phyloP scores from a whole-genome alignment of 306 rosid genomes.

The Begonia masoniana region DNA sequence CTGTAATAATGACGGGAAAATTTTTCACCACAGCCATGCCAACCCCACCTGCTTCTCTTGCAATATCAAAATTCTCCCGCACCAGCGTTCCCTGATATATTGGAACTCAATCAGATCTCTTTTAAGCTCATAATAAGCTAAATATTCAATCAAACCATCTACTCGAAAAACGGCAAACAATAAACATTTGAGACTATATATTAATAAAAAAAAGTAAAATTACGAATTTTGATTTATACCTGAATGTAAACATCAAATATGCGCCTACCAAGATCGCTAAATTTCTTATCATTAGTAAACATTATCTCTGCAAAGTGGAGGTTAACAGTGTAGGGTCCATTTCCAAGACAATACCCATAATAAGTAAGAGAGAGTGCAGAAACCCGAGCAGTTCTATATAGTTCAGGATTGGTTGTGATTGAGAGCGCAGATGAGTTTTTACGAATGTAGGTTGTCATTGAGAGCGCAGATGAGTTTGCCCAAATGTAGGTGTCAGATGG shows the following conservation, averaged over 20 bases:
- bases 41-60: slow-evolving; percentile 20
- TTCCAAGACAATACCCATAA: slow-evolving; percentile 25
- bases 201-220: not conserved
- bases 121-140: not conserved
- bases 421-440: too few species aligned
- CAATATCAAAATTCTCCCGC: slow-evolving; percentile 28
- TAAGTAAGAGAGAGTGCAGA: slow-evolving; percentile 48
- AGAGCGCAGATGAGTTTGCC: slow-evolving; percentile 15
- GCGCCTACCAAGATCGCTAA: slow-evolving; percentile 30
- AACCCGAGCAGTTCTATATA: slow-evolving; percentile 48
- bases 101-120: not conserved
- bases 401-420: slow-evolving; percentile 12
- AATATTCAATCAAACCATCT: not conserved
- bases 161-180: not conserved
- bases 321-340: slow-evolving; percentile 21
- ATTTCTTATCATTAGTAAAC: slow-evolving; percentile 13
- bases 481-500: not conserved
- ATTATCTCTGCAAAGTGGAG: slow-evolving; percentile 31
- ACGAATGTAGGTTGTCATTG: too few species aligned
- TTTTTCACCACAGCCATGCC: slow-evolving; percentile 5
- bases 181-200: not conserved
- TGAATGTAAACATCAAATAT: slow-evolving; percentile 28
- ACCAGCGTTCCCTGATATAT: slow-evolving; percentile 17
- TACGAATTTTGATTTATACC: slow-evolving; percentile 7
- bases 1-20: slow-evolving; percentile 3